These are phyloP conservation scores for Phytophthora palmivora DNA, from an alignment of 352 stramenopile species.

Conservation along the genomic window DNA sequence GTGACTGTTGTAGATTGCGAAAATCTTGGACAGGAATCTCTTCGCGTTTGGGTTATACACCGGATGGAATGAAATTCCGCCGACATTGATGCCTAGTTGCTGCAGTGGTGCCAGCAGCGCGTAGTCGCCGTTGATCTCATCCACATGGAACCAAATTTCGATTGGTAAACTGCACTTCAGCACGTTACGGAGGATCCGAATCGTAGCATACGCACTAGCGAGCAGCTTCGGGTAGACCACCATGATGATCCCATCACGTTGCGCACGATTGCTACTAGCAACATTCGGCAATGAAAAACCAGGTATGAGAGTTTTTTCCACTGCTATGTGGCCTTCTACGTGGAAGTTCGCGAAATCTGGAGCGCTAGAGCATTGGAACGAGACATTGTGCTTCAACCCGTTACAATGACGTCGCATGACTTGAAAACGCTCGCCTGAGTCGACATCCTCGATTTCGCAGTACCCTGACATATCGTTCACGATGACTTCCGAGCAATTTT, in stretches of 20 bases:
- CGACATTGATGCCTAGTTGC: conserved; percentile 31
- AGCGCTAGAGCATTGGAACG: conserved; percentile 51
- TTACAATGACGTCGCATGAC: conserved; percentile 42
- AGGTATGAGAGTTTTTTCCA: conserved; percentile 18
- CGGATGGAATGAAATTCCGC: conserved; percentile 29
- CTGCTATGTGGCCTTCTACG: conserved; percentile 24
- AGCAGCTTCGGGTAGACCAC: conserved; percentile 61
- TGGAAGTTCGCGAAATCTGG: conserved; percentile 45
- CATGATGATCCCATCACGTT: conserved; percentile 49
- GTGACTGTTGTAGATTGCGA: conserved; percentile 54
- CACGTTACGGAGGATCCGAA: conserved; percentile 42
- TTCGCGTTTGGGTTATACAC: conserved; percentile 43
- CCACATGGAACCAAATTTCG: conserved; percentile 56
- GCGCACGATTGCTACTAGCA: not conserved
- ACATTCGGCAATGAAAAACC: conserved; percentile 26
- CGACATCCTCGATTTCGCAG: conserved; percentile 36
- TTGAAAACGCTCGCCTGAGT: conserved; percentile 36
- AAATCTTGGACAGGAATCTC: conserved; percentile 57
- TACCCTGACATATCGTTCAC: conserved; percentile 42
- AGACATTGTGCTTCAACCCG: conserved; percentile 32
- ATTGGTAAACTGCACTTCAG: conserved; percentile 49
- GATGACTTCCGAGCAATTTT: conserved; percentile 23
- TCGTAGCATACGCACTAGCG: conserved; percentile 40
- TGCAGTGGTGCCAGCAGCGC: conserved; percentile 28
- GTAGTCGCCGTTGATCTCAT: conserved; percentile 35